Percentiles rank a stretch among this genome's conserved stretches.
Conservation (phyloP, 345 rosid genomes). For the Geranium rotundifolium region DNA sequence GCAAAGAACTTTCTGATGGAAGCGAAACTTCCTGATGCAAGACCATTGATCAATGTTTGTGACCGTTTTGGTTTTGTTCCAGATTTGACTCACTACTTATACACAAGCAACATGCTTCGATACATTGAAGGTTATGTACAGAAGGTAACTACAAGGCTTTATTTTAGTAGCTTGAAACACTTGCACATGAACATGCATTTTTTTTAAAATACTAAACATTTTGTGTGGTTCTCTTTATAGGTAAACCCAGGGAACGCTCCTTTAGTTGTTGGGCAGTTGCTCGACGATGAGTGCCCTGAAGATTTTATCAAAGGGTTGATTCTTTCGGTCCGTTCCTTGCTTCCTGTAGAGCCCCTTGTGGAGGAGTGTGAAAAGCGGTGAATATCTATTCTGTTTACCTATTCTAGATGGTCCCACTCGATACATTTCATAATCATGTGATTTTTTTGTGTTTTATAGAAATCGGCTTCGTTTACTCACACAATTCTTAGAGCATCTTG, state of each 20-base stretch:
- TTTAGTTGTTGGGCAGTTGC: conserved; percentile 67
- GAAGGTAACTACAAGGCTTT: conserved; percentile 41
- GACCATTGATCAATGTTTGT: conserved; percentile 66
- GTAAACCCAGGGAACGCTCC: conserved; percentile 99
- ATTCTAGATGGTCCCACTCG: conserved; percentile 21
- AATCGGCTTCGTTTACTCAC: conserved; percentile 99
- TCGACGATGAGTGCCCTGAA: conserved; percentile 98
- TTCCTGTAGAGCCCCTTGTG: conserved; percentile 46
- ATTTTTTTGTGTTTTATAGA: conserved; percentile 23
- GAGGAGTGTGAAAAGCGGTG: conserved; percentile 50
- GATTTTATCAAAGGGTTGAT: conserved; percentile 98
- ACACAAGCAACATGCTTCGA: conserved; percentile 83
- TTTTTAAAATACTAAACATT: conserved; percentile 42
- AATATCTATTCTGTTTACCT: conserved; percentile 22
- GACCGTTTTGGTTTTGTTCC: conserved; percentile 98
- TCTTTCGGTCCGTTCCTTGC: conserved; percentile 60
- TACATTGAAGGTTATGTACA: conserved; percentile 99
- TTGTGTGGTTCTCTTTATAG: conserved; percentile 30
- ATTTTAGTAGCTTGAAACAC: neutral
- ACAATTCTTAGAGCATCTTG: conserved; percentile 98
- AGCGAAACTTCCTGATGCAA: conserved; percentile 91
- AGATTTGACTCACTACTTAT: conserved; percentile 93
- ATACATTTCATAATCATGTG: neutral
- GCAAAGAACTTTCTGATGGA: conserved; percentile 96
- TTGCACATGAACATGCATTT: neutral